These are phyloP conservation scores for Volutella citrinella DNA, from an alignment of 2,329 filamentous ascomycete genomes.

Conservation along the genomic window DNA sequence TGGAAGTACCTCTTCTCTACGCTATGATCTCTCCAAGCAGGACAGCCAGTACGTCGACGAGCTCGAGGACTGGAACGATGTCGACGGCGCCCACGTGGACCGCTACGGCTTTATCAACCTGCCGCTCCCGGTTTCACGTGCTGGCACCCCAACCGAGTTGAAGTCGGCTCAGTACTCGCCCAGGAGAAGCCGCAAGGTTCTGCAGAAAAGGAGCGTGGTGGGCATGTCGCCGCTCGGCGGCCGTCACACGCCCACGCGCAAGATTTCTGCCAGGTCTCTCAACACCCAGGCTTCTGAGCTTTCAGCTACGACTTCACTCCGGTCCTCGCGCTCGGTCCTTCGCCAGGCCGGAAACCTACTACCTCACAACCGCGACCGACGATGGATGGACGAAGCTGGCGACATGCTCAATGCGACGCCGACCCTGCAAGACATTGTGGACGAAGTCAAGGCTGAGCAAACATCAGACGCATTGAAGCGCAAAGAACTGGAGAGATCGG, in stretches of 20 bases:
- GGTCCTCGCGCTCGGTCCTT: conserved; percentile 53
- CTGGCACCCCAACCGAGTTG: conserved; percentile 39
- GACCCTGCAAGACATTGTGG: conserved; percentile 52
- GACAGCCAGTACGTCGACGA: conserved; percentile 54
- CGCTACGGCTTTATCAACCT: conserved; percentile 65
- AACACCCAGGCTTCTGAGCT: conserved; percentile 54
- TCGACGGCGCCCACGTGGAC: conserved; percentile 60
- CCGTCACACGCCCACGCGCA: conserved; percentile 47
- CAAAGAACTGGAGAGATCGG: conserved; percentile 60
- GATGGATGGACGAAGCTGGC: conserved; percentile 63
- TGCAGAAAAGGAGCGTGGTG: conserved; percentile 39
- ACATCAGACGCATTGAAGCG: conserved; percentile 55
- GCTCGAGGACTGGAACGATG: conserved; percentile 65
- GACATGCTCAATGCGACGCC: conserved; percentile 63
- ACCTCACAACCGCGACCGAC: conserved; percentile 58
- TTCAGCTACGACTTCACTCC: conserved; percentile 46
- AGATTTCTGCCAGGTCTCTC: conserved; percentile 56
- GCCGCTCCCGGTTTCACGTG: conserved; percentile 40
- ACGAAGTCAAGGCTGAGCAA: conserved; percentile 53
- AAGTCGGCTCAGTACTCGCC: conserved; percentile 42
- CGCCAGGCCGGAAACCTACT: conserved; percentile 58
- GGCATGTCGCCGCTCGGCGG: conserved; percentile 38
- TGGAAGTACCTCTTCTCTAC: conserved; percentile 42
- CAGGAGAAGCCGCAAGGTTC: conserved; percentile 43
- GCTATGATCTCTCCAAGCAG: conserved; percentile 36